Evolutionary conservation across 257 asterid genomes (phyloP), one percentile per base, ranked within the genome.

Genomic region (Plectranthus barbatus): DNA sequence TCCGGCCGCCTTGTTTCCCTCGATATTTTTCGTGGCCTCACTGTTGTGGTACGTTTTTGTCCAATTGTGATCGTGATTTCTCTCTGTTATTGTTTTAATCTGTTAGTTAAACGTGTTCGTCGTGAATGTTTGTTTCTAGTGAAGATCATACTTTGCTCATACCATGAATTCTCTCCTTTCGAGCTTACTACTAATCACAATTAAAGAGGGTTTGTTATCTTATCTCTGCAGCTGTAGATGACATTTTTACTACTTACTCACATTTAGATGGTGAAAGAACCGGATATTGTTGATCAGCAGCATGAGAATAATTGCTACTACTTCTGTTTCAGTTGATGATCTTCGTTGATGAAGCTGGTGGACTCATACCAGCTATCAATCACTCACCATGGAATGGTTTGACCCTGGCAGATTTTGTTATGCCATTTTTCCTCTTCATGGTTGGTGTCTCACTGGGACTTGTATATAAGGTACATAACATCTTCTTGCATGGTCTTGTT

Each of bases 351-450:
- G 65, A 79, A 67, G 88, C 78, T 60, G 94, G 94, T 51, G 84
- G 88, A 55, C 34, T 83, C 36, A 51, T 83, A 40, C 94, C 94
- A 31, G 50, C 79, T 42, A 86, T 86, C 73, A 86, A 83, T 74
- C 94, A 86, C 64, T 81, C 94, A 14, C 94, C 91, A 9, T 86
- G 94, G 94, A 65, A 81, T 47, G 94, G 94, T 42, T 56, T 83
- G 75, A 86, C 94, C 20, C 77, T 86, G 24, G 94, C 94, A 3
- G 95, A 86, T 80, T 69, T 81, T 44, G 95, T 86, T 50, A 81
- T 86, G 88, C 95, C 95, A 14, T 81, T 86, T 80, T 86, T 86
- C 74, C 86, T 86, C 57, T 86, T 83, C 69, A 81, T 84, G 81
- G 95, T 83, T 70, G 95, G 95, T 23, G 74, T 83, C 29, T 83